Base-by-base conservation (phyloP, 805 yeast species). In the Trichomonascus vanleenenianus region DNA sequence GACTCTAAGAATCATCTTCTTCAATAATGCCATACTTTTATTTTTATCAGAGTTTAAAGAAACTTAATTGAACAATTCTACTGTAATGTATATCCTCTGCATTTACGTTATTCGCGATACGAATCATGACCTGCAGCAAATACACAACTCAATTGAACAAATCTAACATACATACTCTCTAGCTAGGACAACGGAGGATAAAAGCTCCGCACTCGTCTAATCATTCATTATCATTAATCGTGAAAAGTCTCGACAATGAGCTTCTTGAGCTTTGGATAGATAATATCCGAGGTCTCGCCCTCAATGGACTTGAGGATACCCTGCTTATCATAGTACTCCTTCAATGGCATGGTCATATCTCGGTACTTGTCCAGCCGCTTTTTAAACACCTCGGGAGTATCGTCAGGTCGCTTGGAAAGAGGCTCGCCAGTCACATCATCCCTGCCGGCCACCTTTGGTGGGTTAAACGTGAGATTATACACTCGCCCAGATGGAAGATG, bases 401-500 rank as follows among this genome's bases (percentile, higher is more conserved):
- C 97, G 58, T 89, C 97, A 0, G 80, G 71, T 50, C 97, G 74
- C 64, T 87, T 85, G 14, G 75, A 64, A 47, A 89, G 70, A 2
- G 85, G 81, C 59, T 89, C 97, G 0, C 96, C 96, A 0, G 97
- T 89, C 2, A 87, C 58, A 61, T 89, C 97, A 58, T 89, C 97
- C 50, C 66, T 72, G 31, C 87, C 94, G 0, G 87, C 78, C 1
- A 72, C 74, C 56, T 82, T 82, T 7, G 97, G 97, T 5, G 97
- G 96, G 56, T 85, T 88, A 64, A 87, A 89, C 45, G 85, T 79
- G 51, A 85, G 61, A 61, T 85, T 91, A 62, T 89, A 89, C 2
- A 88, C 82, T 52, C 97, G 69, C 0, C 97, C 97, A 43, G 95
- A 84, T 0, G 85, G 78, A 11, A 73, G 60, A 63, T 89, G 97